Conservation (phyloP, 2,329 filamentous ascomycete genomes). For the Trichoderma polysporum region DNA sequence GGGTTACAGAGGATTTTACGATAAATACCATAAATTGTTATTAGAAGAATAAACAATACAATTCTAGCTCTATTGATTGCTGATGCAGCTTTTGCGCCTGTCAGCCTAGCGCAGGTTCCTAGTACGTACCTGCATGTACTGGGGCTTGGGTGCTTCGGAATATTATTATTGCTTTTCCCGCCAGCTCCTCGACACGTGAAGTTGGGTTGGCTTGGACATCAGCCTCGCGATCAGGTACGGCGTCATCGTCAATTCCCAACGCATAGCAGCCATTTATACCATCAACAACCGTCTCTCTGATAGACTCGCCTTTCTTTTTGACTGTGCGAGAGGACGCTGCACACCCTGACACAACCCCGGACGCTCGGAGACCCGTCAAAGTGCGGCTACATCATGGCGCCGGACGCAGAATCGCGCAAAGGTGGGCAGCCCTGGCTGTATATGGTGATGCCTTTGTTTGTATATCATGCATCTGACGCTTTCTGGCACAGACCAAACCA, state of each 20-base stretch:
- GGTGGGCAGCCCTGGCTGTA: constrained; percentile 26
- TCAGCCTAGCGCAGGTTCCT: not conserved
- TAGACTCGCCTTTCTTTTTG: not conserved
- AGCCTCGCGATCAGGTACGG: constrained; percentile 6
- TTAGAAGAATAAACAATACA: not conserved
- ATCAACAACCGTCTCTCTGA: not conserved
- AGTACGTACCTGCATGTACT: not conserved
- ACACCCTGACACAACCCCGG: not conserved
- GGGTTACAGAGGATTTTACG: no score
- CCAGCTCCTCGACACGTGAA: constrained; percentile 11
- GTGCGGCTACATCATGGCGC: constrained; percentile 23
- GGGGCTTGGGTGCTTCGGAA: constrained; percentile 8
- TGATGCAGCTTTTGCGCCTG: not conserved
- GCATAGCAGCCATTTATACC: not conserved
- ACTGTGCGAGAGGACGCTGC: not conserved
- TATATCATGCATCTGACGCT: not conserved
- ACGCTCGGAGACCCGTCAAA: not conserved
- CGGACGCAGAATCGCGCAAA: constrained; percentile 31
- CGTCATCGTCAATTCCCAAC: not conserved
- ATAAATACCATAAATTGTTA: not conserved
- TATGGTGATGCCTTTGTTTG: not conserved
- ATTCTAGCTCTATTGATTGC: not conserved
- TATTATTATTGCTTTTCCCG: constrained; percentile 13
- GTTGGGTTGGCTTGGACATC: constrained; percentile 18
- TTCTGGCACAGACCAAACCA: constrained; percentile 57